Conservation (phyloP, 257 asterid species). For the Solanum piurae region DNA sequence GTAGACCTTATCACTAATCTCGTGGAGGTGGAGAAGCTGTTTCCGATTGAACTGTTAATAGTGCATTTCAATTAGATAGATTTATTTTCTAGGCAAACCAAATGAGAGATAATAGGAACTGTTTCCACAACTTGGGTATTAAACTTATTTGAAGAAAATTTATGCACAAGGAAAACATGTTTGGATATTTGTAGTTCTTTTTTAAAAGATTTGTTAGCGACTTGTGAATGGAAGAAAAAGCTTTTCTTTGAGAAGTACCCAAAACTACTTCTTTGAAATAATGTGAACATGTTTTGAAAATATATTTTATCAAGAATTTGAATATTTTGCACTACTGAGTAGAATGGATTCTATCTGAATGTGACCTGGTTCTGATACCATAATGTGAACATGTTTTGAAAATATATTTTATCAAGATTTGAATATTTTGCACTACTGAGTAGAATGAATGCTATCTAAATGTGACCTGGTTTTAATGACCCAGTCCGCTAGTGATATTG, state of each 20-base stretch:
- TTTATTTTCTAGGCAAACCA: not conserved
- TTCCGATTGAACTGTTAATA: not conserved
- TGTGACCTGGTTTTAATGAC: not conserved
- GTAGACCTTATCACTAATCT: no score
- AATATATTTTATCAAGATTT: not conserved
- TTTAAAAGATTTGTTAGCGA: not conserved
- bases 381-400: not conserved
- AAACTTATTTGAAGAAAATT: not conserved
- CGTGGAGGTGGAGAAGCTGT: no score
- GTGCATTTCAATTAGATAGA: not conserved
- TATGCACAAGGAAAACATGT: not conserved
- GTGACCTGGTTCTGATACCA: not conserved
- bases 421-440: not conserved
- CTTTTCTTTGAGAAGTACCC: no score
- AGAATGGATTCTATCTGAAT: not conserved
- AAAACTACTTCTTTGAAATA: no score
- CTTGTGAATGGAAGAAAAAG: not conserved
- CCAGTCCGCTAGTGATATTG: no score
- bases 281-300: not conserved
- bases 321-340: not conserved
- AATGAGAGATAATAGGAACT: not conserved
- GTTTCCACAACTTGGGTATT: not conserved
- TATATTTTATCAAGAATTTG: not conserved
- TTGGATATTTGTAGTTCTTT: not conserved
- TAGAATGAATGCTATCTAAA: not conserved